Percentiles rank a stretch among this genome's conserved stretches.
Evolutionary conservation across 352 stramenopile genomes (phyloP).

Genomic region (Phytophthora nicotianae): DNA sequence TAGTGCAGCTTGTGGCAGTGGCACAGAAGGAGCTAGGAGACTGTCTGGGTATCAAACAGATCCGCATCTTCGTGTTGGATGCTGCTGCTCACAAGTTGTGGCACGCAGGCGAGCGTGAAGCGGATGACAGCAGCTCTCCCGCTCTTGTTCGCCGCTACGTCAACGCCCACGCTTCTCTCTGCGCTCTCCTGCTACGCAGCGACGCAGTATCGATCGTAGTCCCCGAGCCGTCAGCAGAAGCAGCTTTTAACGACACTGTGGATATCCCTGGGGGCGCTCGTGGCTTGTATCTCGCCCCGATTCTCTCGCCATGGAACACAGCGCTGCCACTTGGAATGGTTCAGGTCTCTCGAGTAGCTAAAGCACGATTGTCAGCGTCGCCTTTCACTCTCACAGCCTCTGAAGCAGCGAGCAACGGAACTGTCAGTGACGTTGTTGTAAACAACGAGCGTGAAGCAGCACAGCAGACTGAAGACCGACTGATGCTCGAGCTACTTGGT

Average conservation of each 20-base stretch:
- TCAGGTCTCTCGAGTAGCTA: constrained; percentile 58
- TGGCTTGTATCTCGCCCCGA: constrained; percentile 64
- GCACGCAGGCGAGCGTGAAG: constrained; percentile 47
- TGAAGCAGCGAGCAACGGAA: constrained; percentile 8
- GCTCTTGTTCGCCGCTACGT: constrained; percentile 63
- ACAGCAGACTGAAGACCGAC: constrained; percentile 55
- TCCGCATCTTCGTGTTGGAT: constrained; percentile 72
- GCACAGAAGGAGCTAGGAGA: constrained; percentile 63
- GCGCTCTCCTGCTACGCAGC: constrained; percentile 27
- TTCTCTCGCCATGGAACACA: constrained; percentile 49
- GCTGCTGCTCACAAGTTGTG: constrained; percentile 53
- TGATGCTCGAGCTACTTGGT: constrained; percentile 61
- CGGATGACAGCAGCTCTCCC: constrained; percentile 3
- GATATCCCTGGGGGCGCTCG: constrained; percentile 61
- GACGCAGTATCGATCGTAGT: constrained; percentile 38
- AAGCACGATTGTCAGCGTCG: constrained; percentile 24
- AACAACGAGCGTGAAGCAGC: constrained; percentile 45
- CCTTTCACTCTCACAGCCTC: constrained; percentile 26
- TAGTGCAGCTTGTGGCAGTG: constrained; percentile 57
- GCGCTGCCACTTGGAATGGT: constrained; percentile 62
- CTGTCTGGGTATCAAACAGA: constrained; percentile 66
- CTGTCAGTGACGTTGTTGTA: constrained; percentile 22
- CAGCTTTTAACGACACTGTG: constrained; percentile 74
- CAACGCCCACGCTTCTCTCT: constrained; percentile 65
- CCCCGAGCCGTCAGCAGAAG: constrained; percentile 49